Base-by-base conservation (phyloP, 441 rosid species). In the Bocquillonia castaneifolia region DNA sequence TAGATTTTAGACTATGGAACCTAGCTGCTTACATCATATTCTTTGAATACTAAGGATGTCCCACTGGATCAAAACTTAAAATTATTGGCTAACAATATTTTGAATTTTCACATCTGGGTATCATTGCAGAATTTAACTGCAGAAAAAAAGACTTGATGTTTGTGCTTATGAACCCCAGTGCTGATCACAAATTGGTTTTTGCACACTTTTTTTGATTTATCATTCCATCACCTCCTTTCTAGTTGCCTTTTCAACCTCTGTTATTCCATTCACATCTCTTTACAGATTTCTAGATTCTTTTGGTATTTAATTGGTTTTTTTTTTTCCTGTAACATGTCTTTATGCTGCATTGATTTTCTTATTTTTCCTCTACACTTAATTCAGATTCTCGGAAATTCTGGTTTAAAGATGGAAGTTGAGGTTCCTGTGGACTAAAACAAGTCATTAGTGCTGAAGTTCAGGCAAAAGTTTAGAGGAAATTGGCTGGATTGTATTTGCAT, bases 391-490 rank as follows among this genome's bases (percentile, higher is more conserved):
- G 85, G 83, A 42, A 78, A 76, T 80, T 67, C 85, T 18, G 85
- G 67, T 64, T 64, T 85, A 72, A 82, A 78, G 78, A 83, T 85
- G 88, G 92, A 85, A 72, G 89, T 82, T n/a, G 92, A 87, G 79
- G 88, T 85, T 69, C 89, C 84, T 1, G 88, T 83, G 51, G 92
- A 87, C 66, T 87, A 68, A 82, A 26, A 32, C 22, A 59, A 34
- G 5, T 15, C 0, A 13, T 44, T n/a, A 22, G 52, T 18, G 54
- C 53, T 18, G 54, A 40, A 54, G 28, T 29, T 40, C 42, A 25
- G 60, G 59, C 59, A 3, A 52, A 6, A 69, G 5, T 59, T 13
- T 26, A 45, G 13, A 44, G 12, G 31, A 5, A 4, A 39, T n/a
- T 13, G 8, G 23, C n/a, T 15, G 36, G 44, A 32, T 48, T 14